Evolutionary conservation across 768 basidiomycete genomes (phyloP), one percentile per base, ranked within the genome.

Genomic region (Leccinum sublutescens): DNA sequence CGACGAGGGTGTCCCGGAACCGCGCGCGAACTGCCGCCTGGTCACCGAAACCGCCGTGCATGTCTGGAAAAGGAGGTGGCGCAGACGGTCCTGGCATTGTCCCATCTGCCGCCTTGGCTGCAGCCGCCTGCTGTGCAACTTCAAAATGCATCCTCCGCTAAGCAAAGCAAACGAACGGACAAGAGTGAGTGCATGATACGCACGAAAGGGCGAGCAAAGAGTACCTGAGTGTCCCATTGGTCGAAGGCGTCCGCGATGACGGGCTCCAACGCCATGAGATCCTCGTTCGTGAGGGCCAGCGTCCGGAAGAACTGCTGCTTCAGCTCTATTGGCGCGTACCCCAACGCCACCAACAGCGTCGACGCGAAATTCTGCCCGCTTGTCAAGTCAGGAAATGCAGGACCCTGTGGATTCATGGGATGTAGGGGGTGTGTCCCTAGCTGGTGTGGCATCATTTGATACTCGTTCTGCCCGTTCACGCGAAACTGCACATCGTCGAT

Each of bases 211-310:
- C 50, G 10, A 27, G 19, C 38, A n/a, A 34, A 2, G 2, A 29
- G 57, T 68, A 91, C 90, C 71, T 87, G 86, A 64, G 85, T 84
- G 66, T 93, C 87, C 91, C 91, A 93, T 43, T 88, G 86, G 58
- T 93, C 91, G 82, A 89, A 93, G 17, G 90, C 90, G 49, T 88
- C 86, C 5, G 91, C 90, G 50, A 93, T 87, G 64, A 91, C 78
- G 27, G 89, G 88, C 68, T 93, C 88, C 52, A 93, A 75, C 10
- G 87, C 85, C 3, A 85, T 85, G 17, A 93, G 80, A 66, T 93
- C 91, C 54, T 92, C 90, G 73, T 84, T 85, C 29, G 88, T 84
- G 83, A 93, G 86, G 62, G 82, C 80, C 51, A 93, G 76, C 5
- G 83, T 85, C 52, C 88, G 84, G 33, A 93, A 72, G 29, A 92